These are phyloP conservation scores for Pyrus communis DNA, from an alignment of 306 rosid genomes.

Conservation along the genomic window DNA sequence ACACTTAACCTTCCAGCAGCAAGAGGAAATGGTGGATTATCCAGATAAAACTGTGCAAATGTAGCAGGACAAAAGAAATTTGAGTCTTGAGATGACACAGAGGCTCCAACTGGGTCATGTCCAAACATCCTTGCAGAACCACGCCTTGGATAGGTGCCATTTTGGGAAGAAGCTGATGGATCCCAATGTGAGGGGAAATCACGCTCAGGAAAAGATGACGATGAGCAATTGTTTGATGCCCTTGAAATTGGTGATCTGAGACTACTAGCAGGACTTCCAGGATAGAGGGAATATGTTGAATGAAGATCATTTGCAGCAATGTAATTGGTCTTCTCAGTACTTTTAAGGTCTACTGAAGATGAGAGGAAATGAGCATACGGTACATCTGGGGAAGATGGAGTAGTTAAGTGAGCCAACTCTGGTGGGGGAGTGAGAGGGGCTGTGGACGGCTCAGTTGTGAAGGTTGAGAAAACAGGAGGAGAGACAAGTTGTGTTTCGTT, in stretches of 20 bases:
- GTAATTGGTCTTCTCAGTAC: slow-evolving; percentile 47
- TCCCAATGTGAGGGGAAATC: slow-evolving; percentile 75
- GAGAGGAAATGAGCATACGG: slow-evolving; percentile 94
- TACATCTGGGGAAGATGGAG: slow-evolving; percentile 98
- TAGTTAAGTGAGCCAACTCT: slow-evolving; percentile 94
- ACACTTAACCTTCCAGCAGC: slow-evolving; percentile 92
- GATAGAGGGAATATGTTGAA: slow-evolving; percentile 75
- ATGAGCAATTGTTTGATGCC: slow-evolving; percentile 66
- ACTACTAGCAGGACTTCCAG: slow-evolving; percentile 89
- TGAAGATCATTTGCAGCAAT: slow-evolving; percentile 82
- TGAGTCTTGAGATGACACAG: slow-evolving; percentile 74
- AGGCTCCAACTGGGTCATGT: slow-evolving; percentile 45
- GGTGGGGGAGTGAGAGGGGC: slow-evolving; percentile 99
- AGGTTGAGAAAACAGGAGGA: slow-evolving; percentile 96
- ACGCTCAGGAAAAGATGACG: slow-evolving; percentile 73
- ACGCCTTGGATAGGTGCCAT: slow-evolving; percentile 58
- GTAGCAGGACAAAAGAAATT: slow-evolving; percentile 98
- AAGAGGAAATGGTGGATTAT: slow-evolving; percentile 94
- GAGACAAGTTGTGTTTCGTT: slow-evolving; percentile 89
- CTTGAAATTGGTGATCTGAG: slow-evolving; percentile 76
- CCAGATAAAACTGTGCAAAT: slow-evolving; percentile 91
- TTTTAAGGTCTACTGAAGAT: slow-evolving; percentile 66
- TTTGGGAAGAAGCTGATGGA: slow-evolving; percentile 62
- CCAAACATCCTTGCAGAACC: slow-evolving; percentile 70
- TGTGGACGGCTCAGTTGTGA: slow-evolving; percentile 97